phyloP scores from a whole-genome alignment of 108 stramenopile genomes.

The Epithemia pelagica region DNA sequence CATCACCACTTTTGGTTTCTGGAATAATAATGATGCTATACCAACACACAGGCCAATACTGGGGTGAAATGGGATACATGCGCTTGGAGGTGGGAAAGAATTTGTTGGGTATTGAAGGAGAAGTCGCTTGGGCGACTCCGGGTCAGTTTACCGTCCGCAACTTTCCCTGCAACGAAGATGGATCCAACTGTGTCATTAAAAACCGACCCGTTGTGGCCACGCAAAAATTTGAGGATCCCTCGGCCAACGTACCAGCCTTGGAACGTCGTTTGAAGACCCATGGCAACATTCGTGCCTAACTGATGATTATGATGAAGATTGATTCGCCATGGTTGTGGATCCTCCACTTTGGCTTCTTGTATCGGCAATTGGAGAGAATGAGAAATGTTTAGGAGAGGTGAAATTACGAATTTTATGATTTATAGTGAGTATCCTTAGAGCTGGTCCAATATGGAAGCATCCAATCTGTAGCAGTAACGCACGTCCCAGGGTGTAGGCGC shows the following conservation, averaged over 20 bases:
- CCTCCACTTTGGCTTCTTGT: too few species aligned
- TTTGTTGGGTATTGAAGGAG: constrained; percentile 66
- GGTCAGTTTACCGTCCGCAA: constrained; percentile 55
- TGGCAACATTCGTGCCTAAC: too few species aligned
- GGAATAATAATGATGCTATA: not conserved
- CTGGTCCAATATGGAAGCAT: too few species aligned
- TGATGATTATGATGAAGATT: too few species aligned
- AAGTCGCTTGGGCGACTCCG: constrained; percentile 76
- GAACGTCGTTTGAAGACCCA: not conserved
- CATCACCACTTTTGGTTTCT: too few species aligned
- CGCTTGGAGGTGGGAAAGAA: constrained; percentile 54
- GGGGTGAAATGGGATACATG: constrained; percentile 71
- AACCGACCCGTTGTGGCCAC: constrained; percentile 6
- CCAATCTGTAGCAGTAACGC: too few species aligned
- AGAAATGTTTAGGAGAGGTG: too few species aligned
- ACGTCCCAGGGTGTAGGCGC: too few species aligned
- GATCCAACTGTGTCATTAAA: constrained; percentile 40
- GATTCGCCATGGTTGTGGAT: too few species aligned
- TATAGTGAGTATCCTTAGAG: too few species aligned
- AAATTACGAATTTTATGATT: too few species aligned
- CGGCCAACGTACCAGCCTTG: constrained; percentile 9
- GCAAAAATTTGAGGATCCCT: constrained; percentile 33
- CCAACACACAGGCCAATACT: constrained; percentile 7
- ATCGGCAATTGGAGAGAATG: too few species aligned
- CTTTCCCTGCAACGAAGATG: constrained; percentile 68